Base-by-base conservation (phyloP, 148 eudicot genomes). In the Fagopyrum tataricum region DNA sequence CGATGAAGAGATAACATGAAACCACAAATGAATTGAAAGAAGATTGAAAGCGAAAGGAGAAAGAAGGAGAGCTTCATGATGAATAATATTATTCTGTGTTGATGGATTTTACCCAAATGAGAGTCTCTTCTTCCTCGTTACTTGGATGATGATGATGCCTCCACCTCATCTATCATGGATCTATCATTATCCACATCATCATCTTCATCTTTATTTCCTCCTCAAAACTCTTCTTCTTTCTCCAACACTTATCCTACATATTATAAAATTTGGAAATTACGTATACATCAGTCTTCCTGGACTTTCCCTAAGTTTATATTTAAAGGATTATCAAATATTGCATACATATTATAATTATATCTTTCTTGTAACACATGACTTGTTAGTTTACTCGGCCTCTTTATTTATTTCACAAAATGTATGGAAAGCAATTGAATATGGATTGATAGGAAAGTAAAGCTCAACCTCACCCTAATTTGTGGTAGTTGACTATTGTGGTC, bases 51-150 rank as follows among this genome's bases (percentile, higher is more conserved):
- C n/a, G 69, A 64, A 64, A 64, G 21, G 44, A 14, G 20, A 6
- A 64, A 64, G 37, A 43, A 64, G 69, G 69, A 64, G 69, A 64
- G 69, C 69, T 64, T 64, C 69, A 64, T 64, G 37, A 37, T 15
- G 14, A 14, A 10, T 2, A 15, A 59, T 59, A 56, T 59, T 62
- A 59, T 64, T 64, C 69, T 15, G 43, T 64, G 43, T 64, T 64
- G 42, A 17, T 64, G 69, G 69, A 0, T 12, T 64, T 37, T 37
- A 31, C 20, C 10, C 18, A 39, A 31, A 37, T 9, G 44, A 37
- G 69, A 64, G 69, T 64, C 69, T 64, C 69, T 64, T 64, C 69
- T 64, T 64, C 69, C 69, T 15, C 20, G 13, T 64, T 31, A 37
- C 44, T 64, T 37, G 69, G 69, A 64, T 64, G 69, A 55, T 55